Conservation (phyloP, 1,139 yeast genomes). For the Candida frijolesensis region DNA sequence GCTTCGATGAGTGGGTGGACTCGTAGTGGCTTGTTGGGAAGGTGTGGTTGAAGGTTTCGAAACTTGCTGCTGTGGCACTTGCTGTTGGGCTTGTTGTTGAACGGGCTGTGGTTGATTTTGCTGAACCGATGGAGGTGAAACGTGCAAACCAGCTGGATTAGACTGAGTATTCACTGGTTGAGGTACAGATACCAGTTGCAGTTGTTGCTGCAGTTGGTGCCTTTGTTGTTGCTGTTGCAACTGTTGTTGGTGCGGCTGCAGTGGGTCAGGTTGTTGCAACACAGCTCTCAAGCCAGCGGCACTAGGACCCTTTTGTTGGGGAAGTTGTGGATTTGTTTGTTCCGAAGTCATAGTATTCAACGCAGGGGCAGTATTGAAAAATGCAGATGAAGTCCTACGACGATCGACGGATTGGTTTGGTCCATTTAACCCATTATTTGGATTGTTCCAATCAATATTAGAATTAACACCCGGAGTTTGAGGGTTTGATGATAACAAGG, state of each 20-base stretch:
- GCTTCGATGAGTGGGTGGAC: constrained; percentile 13
- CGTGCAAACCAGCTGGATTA: neutral
- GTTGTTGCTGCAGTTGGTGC: constrained; percentile 19
- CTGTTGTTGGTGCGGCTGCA: constrained; percentile 12
- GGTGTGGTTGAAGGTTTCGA: constrained; percentile 14
- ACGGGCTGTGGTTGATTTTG: constrained; percentile 7
- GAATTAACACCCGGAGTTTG: constrained; percentile 31
- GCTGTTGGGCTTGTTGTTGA: constrained; percentile 10
- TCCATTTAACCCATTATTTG: constrained; percentile 14
- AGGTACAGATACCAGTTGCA: constrained; percentile 13
- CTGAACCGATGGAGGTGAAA: neutral
- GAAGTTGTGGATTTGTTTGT: constrained; percentile 9
- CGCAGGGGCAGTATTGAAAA: constrained; percentile 26
- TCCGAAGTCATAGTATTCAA: constrained; percentile 15
- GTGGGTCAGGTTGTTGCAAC: constrained; percentile 15
- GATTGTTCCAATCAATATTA: constrained; percentile 16
- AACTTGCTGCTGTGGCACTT: constrained; percentile 10
- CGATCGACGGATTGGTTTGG: constrained; percentile 15
- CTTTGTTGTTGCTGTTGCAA: constrained; percentile 22
- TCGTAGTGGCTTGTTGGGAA: constrained; percentile 16
- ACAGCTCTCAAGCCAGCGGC: constrained; percentile 15
- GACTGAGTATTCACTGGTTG: constrained; percentile 4
- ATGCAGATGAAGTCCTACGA: constrained; percentile 37
- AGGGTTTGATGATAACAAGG: constrained; percentile 22
- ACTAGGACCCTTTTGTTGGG: constrained; percentile 14